A percentile compares a stretch with the other conserved stretches of the same genome.
Conservation (phyloP, 805 yeast genomes). For the Tanozyma kutaoensis region DNA sequence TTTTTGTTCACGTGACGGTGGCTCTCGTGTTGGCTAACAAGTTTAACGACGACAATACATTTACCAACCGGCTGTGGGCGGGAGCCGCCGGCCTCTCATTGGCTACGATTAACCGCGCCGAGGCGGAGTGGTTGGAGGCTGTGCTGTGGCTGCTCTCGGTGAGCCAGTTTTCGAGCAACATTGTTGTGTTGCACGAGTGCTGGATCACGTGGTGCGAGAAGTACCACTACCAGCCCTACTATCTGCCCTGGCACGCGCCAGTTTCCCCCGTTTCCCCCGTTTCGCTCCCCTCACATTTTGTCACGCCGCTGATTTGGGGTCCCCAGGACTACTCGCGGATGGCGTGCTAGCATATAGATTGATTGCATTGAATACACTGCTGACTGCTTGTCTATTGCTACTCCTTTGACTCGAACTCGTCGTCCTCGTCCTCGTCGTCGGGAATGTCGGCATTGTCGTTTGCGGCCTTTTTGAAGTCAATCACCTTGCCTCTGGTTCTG, state of each 20-base stretch:
- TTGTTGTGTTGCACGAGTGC: conserved; percentile 28
- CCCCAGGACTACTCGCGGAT: too few relatives aligned
- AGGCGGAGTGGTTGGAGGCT: conserved; percentile 53
- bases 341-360: too few relatives aligned
- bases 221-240: conserved; percentile 1
- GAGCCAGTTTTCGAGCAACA: conserved; percentile 23
- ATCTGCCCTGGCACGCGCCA: not conserved
- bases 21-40: conserved; percentile 81
- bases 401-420: conserved; percentile 11
- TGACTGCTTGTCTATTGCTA: too few relatives aligned
- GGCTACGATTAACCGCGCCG: conserved; percentile 46
- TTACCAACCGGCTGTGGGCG: conserved; percentile 90
- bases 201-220: conserved; percentile 31
- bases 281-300: too few relatives aligned
- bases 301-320: too few relatives aligned
- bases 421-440: conserved; percentile 35
- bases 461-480: conserved; percentile 76
- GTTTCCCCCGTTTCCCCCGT: too few relatives aligned
- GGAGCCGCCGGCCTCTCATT: conserved; percentile 82
- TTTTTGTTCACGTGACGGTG: conserved; percentile 46
- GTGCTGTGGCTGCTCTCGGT: conserved; percentile 47
- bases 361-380: too few relatives aligned
- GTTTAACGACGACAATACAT: conserved; percentile 92
- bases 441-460: conserved; percentile 48
- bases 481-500: conserved; percentile 82